Evolutionary conservation across 805 yeast genomes (phyloP).

Genomic region (Kodamaea sagamina): DNA sequence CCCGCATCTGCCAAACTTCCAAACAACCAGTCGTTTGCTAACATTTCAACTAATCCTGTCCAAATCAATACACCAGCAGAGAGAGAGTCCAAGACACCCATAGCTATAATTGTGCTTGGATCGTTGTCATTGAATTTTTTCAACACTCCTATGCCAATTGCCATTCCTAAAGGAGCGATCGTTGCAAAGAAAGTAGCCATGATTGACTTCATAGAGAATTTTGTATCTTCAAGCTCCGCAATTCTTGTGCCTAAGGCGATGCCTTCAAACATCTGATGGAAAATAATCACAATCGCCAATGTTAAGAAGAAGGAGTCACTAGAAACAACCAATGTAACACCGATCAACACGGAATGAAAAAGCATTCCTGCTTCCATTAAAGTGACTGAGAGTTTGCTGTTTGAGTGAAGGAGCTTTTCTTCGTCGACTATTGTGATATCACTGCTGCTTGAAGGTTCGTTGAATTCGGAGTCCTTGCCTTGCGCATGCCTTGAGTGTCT

Average conservation of each 20-base stretch:
- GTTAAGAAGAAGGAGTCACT: slow-evolving; percentile 31
- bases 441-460: background rate
- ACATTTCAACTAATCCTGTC: slow-evolving; percentile 35
- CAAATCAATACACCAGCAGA: slow-evolving; percentile 37
- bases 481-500: background rate
- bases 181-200: slow-evolving; percentile 26
- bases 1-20: slow-evolving; percentile 23
- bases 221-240: slow-evolving; percentile 16
- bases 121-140: slow-evolving; percentile 31
- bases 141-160: slow-evolving; percentile 33
- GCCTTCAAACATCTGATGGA: slow-evolving; percentile 37
- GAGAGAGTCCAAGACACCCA: slow-evolving; percentile 35
- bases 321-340: slow-evolving; percentile 32
- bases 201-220: slow-evolving; percentile 14
- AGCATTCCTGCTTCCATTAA: slow-evolving; percentile 32
- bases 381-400: slow-evolving; percentile 17
- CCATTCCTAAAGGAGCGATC: slow-evolving; percentile 35
- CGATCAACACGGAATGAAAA: slow-evolving; percentile 34
- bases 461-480: background rate
- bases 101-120: slow-evolving; percentile 30
- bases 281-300: slow-evolving; percentile 31
- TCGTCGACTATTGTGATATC: background rate
- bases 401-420: slow-evolving; percentile 1
- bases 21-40: slow-evolving; percentile 32
- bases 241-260: slow-evolving; percentile 32